Percentiles rank a stretch among this genome's conserved stretches.
phyloP scores from a whole-genome alignment of 1,284 basidiomycete species.

The Leccinum insolens region DNA sequence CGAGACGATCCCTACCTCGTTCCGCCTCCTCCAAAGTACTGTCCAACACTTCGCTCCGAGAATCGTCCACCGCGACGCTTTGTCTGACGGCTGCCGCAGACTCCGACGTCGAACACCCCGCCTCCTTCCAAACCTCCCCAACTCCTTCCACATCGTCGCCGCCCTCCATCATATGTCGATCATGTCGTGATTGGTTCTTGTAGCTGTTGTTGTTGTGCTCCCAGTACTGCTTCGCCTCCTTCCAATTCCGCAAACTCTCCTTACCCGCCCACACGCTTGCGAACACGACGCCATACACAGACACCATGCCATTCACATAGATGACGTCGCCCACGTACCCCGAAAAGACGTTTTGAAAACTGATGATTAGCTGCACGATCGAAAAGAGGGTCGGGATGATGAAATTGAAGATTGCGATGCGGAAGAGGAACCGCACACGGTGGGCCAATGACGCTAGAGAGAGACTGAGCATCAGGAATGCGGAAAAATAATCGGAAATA shows the following conservation, averaged over 20 bases:
- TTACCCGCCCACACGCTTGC: constrained; percentile 5
- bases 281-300: constrained; percentile 10
- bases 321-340: background rate
- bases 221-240: background rate
- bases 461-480: background rate
- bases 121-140: background rate
- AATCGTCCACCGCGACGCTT: background rate
- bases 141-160: background rate
- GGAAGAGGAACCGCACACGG: background rate
- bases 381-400: constrained; percentile 2
- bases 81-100: background rate
- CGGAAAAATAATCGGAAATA: background rate
- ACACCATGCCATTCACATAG: constrained; percentile 2
- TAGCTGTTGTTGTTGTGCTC: background rate
- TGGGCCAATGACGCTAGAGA: background rate
- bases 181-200: background rate
- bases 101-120: background rate
- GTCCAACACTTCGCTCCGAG: background rate
- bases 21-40: background rate
- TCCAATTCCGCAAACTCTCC: constrained; percentile 1
- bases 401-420: constrained; percentile 1
- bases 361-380: background rate
- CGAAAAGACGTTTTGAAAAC: background rate
- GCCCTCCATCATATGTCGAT: background rate
- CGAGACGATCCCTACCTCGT: background rate